These are phyloP conservation scores for Yarrowia hollandica DNA, from an alignment of 805 yeast species.

Conservation along the genomic window DNA sequence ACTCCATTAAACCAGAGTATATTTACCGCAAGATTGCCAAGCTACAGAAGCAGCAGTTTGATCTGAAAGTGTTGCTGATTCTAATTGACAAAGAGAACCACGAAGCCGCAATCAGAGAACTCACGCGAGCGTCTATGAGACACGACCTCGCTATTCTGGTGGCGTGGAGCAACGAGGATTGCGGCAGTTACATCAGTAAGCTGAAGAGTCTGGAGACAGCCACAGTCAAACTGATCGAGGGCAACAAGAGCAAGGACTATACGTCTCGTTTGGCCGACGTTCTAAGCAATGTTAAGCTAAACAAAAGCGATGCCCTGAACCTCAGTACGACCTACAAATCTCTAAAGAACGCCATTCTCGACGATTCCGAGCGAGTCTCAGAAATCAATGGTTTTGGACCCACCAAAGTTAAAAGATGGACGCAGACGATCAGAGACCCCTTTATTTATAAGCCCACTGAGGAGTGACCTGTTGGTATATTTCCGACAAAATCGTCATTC, in stretches of 20 bases:
- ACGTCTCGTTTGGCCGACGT: conserved; percentile 39
- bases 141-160: conserved; percentile 41
- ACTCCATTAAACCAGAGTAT: conserved; percentile 44
- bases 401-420: conserved; percentile 22
- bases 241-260: conserved; percentile 35
- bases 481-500: too few relatives aligned
- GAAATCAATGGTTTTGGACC: conserved; percentile 24
- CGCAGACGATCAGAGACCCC: background rate
- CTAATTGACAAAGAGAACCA: conserved; percentile 45
- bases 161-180: conserved; percentile 43
- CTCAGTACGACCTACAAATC: conserved; percentile 39
- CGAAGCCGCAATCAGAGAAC: conserved; percentile 39
- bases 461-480: too few relatives aligned
- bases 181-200: conserved; percentile 41
- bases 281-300: conserved; percentile 41
- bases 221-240: conserved; percentile 39
- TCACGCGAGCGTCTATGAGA: conserved; percentile 40
- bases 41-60: conserved; percentile 36
- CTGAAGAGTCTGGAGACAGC: conserved; percentile 38
- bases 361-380: conserved; percentile 2
- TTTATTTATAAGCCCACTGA: conserved; percentile 9
- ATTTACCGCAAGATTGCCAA: conserved; percentile 42
- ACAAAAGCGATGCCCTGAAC: conserved; percentile 41
- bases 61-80: conserved; percentile 38
- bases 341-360: conserved; percentile 34